Percentiles rank a stretch among this genome's conserved stretches.
Conservation (phyloP, 331 rosid genomes). For the Quercus lobata region DNA sequence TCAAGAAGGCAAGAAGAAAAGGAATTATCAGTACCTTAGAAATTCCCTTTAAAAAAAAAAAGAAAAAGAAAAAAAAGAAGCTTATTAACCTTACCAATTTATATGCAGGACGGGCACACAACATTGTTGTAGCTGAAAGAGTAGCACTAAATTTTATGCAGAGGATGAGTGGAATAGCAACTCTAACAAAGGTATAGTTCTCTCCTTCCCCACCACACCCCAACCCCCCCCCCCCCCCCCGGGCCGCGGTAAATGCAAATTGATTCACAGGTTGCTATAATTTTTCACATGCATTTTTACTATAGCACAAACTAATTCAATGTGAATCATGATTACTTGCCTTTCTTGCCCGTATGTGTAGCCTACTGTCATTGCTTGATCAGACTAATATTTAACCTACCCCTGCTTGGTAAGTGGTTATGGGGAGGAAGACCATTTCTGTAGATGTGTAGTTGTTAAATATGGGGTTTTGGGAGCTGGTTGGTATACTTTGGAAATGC, state of each 20-base stretch:
- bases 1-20: not conserved
- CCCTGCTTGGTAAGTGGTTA: too few relatives aligned
- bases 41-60: conserved; percentile 4
- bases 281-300: not conserved
- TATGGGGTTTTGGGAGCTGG: too few relatives aligned
- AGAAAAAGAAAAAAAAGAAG: not conserved
- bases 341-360: not conserved
- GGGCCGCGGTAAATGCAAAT: not conserved
- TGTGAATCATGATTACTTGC: not conserved
- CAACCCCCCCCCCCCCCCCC: too few relatives aligned
- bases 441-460: too few relatives aligned
- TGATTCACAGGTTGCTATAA: not conserved
- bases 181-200: conserved; percentile 68
- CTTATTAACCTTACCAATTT: conserved; percentile 12
- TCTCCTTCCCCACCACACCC: not conserved
- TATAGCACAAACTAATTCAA: not conserved
- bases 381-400: not conserved
- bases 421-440: too few relatives aligned
- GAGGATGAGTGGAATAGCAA: conserved; percentile 97
- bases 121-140: conserved; percentile 83
- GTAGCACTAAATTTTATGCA: conserved; percentile 92
- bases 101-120: conserved; percentile 75
- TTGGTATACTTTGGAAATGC: too few relatives aligned
- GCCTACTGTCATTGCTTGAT: not conserved
- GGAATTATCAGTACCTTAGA: conserved; percentile 7